Evolutionary conservation across 2,329 filamentous ascomycete species (phyloP), one percentile per base, ranked within the genome.

Genomic region (Uncinocarpus reesii): DNA sequence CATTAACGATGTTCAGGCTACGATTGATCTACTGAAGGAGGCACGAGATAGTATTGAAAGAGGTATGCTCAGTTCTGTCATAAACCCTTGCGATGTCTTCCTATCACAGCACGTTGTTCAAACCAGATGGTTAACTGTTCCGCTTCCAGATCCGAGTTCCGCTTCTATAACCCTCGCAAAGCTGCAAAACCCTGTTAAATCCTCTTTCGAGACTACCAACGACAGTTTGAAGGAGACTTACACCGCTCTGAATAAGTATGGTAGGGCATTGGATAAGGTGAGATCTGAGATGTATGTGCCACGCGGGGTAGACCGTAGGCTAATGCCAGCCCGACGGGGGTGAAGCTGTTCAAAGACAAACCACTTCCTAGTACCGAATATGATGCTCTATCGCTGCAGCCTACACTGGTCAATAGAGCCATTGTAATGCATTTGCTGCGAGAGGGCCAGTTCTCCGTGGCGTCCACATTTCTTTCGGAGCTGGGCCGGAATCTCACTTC

Each of bases 371-470:
- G 82, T 11, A 84, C 80, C 59, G 84, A 89, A 50, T 81, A 87
- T 58, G 87, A 94, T 65, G 83, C 81, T 28, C 80, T 95, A 65
- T 81, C 79, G 1, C 77, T 81, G 16, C 81, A 93, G 55, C 77
- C 84, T 3, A 73, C 76, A 13, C 74, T 95, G 10, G 86, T 96
- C 62, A 93, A 95, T 67, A 80, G 89, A 49, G 90, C 92, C 5
- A 93, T 98, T 57, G 86, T 86, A 7, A 95, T 96, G 88, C 92
- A 98, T 62, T 77, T 98, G 18, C 76, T 98, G 32, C 85, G 92
- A 34, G 90, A 96, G 68, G 92, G 92, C 42, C 85, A 95, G 62
- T 98, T 98, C 65, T 76, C 75, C 18, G 89, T 95, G 1, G 90
- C 90, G 10, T 80, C 82, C 13, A 87, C 82, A 1, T 95, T 98